phyloP scores from a whole-genome alignment of 75 land plant genomes.

The Picea glauca region DNA sequence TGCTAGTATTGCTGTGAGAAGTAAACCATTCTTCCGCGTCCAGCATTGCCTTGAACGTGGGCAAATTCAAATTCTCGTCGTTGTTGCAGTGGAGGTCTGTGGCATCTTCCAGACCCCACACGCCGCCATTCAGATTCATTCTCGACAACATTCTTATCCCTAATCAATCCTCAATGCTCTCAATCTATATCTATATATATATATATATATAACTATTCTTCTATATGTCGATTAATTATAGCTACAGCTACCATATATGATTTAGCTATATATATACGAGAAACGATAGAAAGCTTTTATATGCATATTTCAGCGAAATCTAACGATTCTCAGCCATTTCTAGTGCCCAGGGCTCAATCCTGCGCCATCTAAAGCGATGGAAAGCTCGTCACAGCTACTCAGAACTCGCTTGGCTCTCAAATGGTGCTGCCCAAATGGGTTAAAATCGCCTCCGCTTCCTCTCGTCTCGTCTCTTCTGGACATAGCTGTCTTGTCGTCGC shows the following conservation, averaged over 20 bases:
- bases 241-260: no score
- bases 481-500: conserved; percentile 7
- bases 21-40: conserved; percentile 50
- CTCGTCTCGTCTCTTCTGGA: no score
- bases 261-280: no score
- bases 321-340: neutral
- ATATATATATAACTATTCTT: no score
- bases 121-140: conserved; percentile 29
- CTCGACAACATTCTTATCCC: conserved; percentile 29
- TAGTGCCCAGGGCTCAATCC: neutral
- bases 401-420: no score
- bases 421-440: neutral
- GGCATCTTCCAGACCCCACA: conserved; percentile 16
- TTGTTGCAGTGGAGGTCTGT: neutral
- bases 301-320: no score
- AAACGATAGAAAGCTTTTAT: no score
- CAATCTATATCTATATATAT: no score
- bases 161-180: no score
- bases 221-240: no score
- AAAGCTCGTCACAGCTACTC: neutral
- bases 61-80: conserved; percentile 31
- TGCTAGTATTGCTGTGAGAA: neutral
- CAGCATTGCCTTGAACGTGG: conserved; percentile 58
- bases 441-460: neutral
- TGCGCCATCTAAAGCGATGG: neutral